Evolutionary conservation across 2,329 filamentous ascomycete genomes (phyloP).

Genomic region (Myriosclerotinia duriaeana): DNA sequence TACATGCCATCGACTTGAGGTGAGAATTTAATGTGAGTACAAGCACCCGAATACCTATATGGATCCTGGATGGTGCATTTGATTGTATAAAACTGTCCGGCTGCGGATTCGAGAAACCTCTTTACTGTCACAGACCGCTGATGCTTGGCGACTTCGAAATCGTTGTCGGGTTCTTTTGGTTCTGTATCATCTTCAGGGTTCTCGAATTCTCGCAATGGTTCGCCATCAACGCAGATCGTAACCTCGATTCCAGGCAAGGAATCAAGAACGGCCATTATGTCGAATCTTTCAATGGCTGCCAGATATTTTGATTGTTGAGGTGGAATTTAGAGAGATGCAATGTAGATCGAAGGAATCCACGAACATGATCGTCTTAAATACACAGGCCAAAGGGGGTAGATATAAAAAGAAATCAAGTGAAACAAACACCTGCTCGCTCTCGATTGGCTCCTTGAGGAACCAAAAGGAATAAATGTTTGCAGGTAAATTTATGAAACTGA

Average conservation of each 20-base stretch:
- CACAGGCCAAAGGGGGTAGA: not conserved
- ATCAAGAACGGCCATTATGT: not conserved
- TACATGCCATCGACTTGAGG: not conserved
- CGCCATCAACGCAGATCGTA: not conserved
- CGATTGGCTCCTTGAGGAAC: not conserved
- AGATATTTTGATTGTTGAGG: not conserved
- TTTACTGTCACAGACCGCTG: not conserved
- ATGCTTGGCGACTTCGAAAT: not conserved
- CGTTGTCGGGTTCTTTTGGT: not conserved
- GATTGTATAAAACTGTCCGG: not conserved
- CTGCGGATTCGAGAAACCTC: slow-evolving; percentile 7
- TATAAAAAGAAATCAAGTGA: not conserved
- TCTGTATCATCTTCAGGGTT: not conserved
- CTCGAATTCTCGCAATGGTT: not conserved
- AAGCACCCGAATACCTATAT: not conserved
- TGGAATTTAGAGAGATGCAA: not conserved
- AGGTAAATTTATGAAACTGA: not conserved
- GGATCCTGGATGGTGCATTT: not conserved
- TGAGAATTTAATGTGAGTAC: not conserved
- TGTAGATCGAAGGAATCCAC: not conserved
- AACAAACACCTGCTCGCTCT: no score
- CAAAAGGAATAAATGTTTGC: not conserved
- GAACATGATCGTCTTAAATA: not conserved
- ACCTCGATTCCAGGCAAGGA: not conserved
- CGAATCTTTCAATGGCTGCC: not conserved